Base-by-base conservation (phyloP, 2,329 filamentous ascomycete species). In the Talaromyces islandicus region DNA sequence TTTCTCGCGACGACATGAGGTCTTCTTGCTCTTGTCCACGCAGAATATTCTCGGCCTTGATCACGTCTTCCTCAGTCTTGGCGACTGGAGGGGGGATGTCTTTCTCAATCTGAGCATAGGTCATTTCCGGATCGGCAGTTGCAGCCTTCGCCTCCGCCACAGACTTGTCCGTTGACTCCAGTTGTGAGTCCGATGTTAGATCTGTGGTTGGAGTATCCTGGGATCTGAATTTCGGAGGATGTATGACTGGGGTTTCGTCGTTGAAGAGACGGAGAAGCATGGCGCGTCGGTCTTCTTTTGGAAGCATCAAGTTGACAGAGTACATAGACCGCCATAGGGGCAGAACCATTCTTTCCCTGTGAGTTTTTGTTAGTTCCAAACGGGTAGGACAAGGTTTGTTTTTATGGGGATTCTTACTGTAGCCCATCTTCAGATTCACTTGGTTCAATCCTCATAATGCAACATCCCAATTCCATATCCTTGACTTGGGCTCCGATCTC, bases 271-370 rank as follows among this genome's bases (percentile, higher is more conserved):
- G 84, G 64, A 97, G 81, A 67, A 97, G 79, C 91, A 97, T 95
- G 0, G 94, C 94, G 25, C 87, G 88, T 17, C 94, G 86, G 66
- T 99, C 94, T 74, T 99, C 94, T 80, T 99, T 99, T 55, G 94
- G 93, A 70, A 99, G 81, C 94, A 99, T 99, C 58, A 99, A 84
- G 74, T 99, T 99, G 61, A 97, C 82, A 21, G 89, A 93, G 67
- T 92, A 88, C 63, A 96, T 84, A 72, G 92, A 95, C 77, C 95
- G 89, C 94, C 94, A 99, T 29, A 99, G 80, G 3, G 94, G 94
- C 19, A 99, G 82, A 1, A 93, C 90, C 85, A 97, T 91, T 27
- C 85, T 81, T 78, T 97, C 93, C 57, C 78, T 80, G 58, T 52
- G 25, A 43, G 56, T 7, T 25, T 46, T n/a, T 19, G 63, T 73